Conservation (phyloP, 352 stramenopile genomes). For the Phytophthora multivora region DNA sequence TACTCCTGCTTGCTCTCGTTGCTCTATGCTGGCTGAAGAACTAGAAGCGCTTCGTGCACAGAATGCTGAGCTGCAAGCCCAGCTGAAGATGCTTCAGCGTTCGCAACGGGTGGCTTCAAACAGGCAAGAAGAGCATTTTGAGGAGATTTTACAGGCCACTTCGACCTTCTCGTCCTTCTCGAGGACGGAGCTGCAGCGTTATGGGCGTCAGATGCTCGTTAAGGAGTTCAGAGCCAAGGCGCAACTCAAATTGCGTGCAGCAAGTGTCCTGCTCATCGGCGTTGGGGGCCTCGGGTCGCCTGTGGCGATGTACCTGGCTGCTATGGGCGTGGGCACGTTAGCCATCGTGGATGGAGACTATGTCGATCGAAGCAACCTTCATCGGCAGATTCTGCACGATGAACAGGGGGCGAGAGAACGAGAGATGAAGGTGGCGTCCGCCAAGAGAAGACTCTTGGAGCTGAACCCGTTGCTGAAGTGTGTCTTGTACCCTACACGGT, state of each 20-base stretch:
- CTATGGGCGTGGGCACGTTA: slow-evolving; percentile 93
- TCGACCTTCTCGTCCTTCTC: slow-evolving; percentile 50
- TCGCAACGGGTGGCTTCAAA: background rate
- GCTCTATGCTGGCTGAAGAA: slow-evolving; percentile 26
- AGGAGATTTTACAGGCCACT: slow-evolving; percentile 12
- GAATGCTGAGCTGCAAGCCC: slow-evolving; percentile 32
- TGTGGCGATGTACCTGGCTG: slow-evolving; percentile 94
- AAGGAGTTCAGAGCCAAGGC: slow-evolving; percentile 88
- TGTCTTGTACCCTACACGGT: slow-evolving; percentile 44
- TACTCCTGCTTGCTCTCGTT: slow-evolving; percentile 28
- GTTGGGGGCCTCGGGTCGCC: slow-evolving; percentile 96
- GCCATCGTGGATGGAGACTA: slow-evolving; percentile 94
- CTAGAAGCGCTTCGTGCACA: slow-evolving; percentile 31
- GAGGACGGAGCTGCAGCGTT: slow-evolving; percentile 75
- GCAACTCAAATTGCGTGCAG: slow-evolving; percentile 84
- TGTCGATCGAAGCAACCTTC: slow-evolving; percentile 97
- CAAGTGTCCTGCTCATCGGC: slow-evolving; percentile 91
- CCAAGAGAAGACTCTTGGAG: slow-evolving; percentile 45
- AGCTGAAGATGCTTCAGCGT: slow-evolving; percentile 12
- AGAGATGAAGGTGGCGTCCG: slow-evolving; percentile 92
- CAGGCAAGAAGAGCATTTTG: background rate
- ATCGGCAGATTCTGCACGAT: slow-evolving; percentile 96
- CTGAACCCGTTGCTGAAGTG: slow-evolving; percentile 89
- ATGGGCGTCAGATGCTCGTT: slow-evolving; percentile 95
- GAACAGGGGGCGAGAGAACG: slow-evolving; percentile 61